Percentiles rank a stretch among this genome's conserved stretches.
Evolutionary conservation across 768 basidiomycete genomes (phyloP).

Genomic region (Zangia roseola): DNA sequence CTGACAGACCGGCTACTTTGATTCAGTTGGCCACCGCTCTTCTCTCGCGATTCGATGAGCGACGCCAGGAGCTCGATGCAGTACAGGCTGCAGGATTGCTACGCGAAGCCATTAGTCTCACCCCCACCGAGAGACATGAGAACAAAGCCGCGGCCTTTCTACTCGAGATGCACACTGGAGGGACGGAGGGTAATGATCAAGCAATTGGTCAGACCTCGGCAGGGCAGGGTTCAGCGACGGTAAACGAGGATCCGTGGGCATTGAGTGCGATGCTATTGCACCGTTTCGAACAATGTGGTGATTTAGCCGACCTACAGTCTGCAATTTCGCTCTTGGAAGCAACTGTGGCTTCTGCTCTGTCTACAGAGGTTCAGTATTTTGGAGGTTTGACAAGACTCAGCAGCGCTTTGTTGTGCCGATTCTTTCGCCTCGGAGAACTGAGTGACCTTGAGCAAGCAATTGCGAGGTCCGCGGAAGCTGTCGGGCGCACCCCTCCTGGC

Average conservation of each 20-base stretch:
- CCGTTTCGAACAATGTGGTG: neutral
- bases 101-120: neutral
- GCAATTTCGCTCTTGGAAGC: neutral
- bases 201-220: neutral
- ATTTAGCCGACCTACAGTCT: neutral
- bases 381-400: too few species aligned
- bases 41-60: neutral
- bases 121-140: neutral
- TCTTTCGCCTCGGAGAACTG: neutral
- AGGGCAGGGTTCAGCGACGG: too few species aligned
- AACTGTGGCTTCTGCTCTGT: neutral
- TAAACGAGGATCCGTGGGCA: neutral
- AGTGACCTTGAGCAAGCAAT: too few species aligned
- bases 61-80: neutral
- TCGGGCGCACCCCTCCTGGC: too few species aligned
- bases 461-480: too few species aligned
- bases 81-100: neutral
- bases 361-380: too few species aligned
- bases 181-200: too few species aligned
- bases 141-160: neutral
- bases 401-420: neutral
- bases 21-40: neutral
- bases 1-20: conserved; percentile 2
- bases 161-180: neutral
- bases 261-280: neutral